Conservation (phyloP, 73 alveolate genomes). For the Paramecium caudatum region DNA sequence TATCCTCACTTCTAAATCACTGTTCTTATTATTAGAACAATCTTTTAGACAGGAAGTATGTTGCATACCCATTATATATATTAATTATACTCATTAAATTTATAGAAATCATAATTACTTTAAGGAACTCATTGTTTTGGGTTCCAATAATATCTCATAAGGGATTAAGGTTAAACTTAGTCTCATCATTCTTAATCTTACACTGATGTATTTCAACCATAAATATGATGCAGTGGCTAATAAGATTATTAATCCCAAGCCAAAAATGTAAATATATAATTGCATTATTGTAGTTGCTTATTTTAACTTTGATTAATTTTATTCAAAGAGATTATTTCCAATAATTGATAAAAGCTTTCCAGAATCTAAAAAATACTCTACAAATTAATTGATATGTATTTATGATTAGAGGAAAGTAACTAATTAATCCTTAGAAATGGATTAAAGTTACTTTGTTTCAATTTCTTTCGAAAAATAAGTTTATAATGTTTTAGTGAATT, state of each 20-base stretch:
- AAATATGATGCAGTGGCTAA: not conserved
- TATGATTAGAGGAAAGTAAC: not conserved
- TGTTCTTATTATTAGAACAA: not conserved
- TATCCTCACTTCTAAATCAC: constrained; percentile 11
- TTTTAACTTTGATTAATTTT: constrained; percentile 42
- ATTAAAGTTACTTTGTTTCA: not conserved
- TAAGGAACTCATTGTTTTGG: constrained; percentile 66
- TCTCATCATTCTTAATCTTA: constrained; percentile 41
- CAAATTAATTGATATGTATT: constrained; percentile 25
- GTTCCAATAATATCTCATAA: constrained; percentile 54
- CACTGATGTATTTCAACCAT: constrained; percentile 8
- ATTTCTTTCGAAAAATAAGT: constrained; percentile 28
- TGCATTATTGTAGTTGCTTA: constrained; percentile 60
- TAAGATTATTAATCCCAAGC: not conserved
- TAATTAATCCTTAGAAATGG: not conserved
- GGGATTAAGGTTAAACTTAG: constrained; percentile 59
- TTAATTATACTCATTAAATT: no score
- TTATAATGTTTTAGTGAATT: constrained; percentile 30
- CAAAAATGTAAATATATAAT: constrained; percentile 34
- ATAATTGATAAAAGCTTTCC: constrained; percentile 30
- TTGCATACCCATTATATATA: constrained; percentile 10
- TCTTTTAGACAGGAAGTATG: constrained; percentile 18
- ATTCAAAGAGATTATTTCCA: constrained; percentile 46
- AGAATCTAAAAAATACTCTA: constrained; percentile 30
- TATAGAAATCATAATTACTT: constrained; percentile 27